Evolutionary conservation across 768 basidiomycete species (phyloP), one percentile per base, ranked within the genome.

Genomic region (Fistulinella prunicolor): DNA sequence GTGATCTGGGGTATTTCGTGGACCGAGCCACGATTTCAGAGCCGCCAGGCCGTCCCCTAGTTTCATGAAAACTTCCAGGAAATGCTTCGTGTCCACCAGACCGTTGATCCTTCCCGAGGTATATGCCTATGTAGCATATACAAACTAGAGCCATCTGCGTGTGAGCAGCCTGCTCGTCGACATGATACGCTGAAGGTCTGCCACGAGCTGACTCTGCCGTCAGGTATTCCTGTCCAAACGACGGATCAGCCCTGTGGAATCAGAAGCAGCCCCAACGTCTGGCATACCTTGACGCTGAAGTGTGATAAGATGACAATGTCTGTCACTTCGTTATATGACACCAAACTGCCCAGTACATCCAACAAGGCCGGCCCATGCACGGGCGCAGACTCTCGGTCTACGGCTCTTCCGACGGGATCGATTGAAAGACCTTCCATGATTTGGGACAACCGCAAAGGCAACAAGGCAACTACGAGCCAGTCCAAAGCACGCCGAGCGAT

Each of bases 221-320:
- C 17, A 54, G 16, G 22, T 51, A 54, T 29, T 54, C 53, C 53
- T 51, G 6, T 2, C 6, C 10, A 38, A n/a, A 37, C 7, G n/a
- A 17, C 7, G 23, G 13, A 6, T 47, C 17, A 49, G 29, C 5
- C 5, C 3, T 0, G n/a, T n/a, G n/a, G n/a, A 3, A 14, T 13
- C 1, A 3, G 34, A 6, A 20, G 22, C 36, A 28, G 29, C 51
- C 53, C 55, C 51, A 44, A 13, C 51, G 46, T 2, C 52, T 51
- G 37, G 42, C 38, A n/a, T 57, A 50, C n/a, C n/a, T n/a, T n/a
- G n/a, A n/a, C n/a, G n/a, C n/a, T n/a, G n/a, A n/a, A n/a, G n/a
- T n/a, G n/a, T 5, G 55, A 51, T 3, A 56, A 10, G 2, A 16
- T 37, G 26, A 57, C 21, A 9, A 34, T n/a, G 9, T 43, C 47